Evolutionary conservation across 2,329 filamentous ascomycete species (phyloP).

Genomic region (Colletotrichum sp.): DNA sequence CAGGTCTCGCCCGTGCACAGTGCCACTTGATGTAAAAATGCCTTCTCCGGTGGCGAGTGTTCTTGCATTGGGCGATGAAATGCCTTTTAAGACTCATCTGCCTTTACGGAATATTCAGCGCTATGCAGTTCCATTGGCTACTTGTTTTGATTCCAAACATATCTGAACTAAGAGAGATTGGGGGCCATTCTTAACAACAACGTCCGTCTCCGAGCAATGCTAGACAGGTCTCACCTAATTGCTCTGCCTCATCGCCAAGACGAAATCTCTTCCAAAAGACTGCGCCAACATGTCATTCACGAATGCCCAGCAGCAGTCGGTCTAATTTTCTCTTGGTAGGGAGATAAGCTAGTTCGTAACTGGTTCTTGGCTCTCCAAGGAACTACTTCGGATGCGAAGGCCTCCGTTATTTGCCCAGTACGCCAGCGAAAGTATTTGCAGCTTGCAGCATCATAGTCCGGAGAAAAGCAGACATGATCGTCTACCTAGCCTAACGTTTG

Average conservation of each 20-base stretch:
- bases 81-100: background rate
- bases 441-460: background rate
- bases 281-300: background rate
- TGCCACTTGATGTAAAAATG: rapidly evolving
- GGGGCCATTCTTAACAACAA: background rate
- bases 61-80: background rate
- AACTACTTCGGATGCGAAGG: background rate
- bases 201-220: background rate
- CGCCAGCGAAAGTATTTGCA: background rate
- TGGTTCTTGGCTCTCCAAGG: background rate
- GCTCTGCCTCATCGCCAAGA: background rate
- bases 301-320: background rate
- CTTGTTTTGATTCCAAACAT: background rate
- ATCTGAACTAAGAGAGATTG: background rate
- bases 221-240: background rate
- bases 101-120: background rate
- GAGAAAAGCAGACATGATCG: background rate
- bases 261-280: background rate
- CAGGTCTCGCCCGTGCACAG: background rate
- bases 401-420: background rate
- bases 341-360: background rate
- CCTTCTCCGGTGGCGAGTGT: background rate
- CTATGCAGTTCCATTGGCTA: background rate
- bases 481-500: background rate
- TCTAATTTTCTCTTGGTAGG: background rate